Evolutionary conservation across 2,329 filamentous ascomycete genomes (phyloP).

Genomic region (Pseudogymnoascus sp.): DNA sequence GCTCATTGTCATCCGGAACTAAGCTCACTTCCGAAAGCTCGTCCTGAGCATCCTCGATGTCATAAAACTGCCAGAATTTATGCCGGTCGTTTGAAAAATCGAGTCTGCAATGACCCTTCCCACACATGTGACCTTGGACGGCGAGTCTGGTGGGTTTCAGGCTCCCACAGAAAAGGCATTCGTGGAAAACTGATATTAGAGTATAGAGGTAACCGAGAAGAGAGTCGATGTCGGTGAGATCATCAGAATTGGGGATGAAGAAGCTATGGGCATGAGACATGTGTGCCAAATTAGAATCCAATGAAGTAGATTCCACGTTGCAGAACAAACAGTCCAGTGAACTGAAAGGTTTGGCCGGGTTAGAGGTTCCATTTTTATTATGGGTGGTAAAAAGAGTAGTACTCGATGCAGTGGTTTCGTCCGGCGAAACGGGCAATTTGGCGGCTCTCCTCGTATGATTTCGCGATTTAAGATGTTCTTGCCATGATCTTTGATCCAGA

Average conservation of each 20-base stretch:
- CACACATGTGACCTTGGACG: slow-evolving; percentile 43
- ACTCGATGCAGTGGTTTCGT: neutral
- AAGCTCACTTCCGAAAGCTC: neutral
- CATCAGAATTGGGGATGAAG: slow-evolving; percentile 32
- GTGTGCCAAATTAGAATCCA: slow-evolving; percentile 35
- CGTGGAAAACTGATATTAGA: slow-evolving; percentile 38
- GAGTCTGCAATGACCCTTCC: slow-evolving; percentile 40
- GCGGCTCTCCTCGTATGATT: slow-evolving; percentile 11
- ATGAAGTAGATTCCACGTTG: slow-evolving; percentile 19
- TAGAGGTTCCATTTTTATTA: neutral
- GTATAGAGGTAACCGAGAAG: slow-evolving; percentile 41
- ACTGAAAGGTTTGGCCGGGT: slow-evolving; percentile 18
- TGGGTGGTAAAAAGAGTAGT: neutral
- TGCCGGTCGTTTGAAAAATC: slow-evolving; percentile 29
- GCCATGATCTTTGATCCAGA: slow-evolving; percentile 13
- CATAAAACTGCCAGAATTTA: slow-evolving; percentile 36
- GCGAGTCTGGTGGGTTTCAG: slow-evolving; percentile 35
- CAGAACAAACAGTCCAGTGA: slow-evolving; percentile 38
- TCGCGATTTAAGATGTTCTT: slow-evolving; percentile 14
- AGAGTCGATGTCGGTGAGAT: slow-evolving; percentile 39
- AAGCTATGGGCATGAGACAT: slow-evolving; percentile 43
- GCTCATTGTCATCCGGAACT: slow-evolving; percentile 22
- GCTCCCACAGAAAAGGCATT: slow-evolving; percentile 44
- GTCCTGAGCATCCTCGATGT: slow-evolving; percentile 18
- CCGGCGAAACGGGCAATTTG: neutral